phyloP scores from a whole-genome alignment of 2,329 filamentous ascomycete species.

The Reticulascus tulasneorum region DNA sequence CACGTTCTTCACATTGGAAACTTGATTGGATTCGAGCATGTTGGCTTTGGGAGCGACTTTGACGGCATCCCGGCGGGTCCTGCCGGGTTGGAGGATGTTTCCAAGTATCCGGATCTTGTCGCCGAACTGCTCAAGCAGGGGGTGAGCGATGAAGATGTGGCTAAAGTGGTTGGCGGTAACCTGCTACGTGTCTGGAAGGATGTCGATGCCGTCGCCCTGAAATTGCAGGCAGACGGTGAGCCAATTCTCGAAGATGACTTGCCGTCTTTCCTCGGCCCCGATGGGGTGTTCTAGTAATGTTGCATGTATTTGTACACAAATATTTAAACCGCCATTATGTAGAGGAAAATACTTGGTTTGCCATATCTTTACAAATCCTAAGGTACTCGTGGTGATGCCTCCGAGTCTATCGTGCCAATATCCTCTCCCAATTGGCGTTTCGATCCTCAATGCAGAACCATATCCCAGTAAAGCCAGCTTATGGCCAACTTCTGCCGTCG shows the following conservation, averaged over 20 bases:
- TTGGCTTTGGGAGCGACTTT: conserved; percentile 86
- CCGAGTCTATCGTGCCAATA: too few relatives aligned
- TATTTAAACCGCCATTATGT: too few relatives aligned
- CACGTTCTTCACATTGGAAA: conserved; percentile 82
- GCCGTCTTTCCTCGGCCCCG: too few relatives aligned
- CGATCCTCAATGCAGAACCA: too few relatives aligned
- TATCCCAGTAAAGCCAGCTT: too few relatives aligned
- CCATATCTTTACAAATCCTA: too few relatives aligned
- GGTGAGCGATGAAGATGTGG: conserved; percentile 68
- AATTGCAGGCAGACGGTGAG: conserved; percentile 57
- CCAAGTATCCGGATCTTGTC: conserved; percentile 75
- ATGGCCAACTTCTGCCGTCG: too few relatives aligned
- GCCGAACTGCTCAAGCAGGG: conserved; percentile 70
- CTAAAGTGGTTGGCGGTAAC: conserved; percentile 75
- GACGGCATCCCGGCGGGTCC: conserved; percentile 71
- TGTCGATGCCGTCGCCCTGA: conserved; percentile 66
- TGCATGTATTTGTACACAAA: conserved; percentile 13
- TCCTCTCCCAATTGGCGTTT: too few relatives aligned
- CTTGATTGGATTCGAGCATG: conserved; percentile 79
- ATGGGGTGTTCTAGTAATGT: too few relatives aligned
- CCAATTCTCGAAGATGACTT: conserved; percentile 52
- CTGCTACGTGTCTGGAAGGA: conserved; percentile 79
- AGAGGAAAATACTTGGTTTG: too few relatives aligned
- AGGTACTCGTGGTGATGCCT: too few relatives aligned
- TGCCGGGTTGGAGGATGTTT: conserved; percentile 76